phyloP scores from a whole-genome alignment of 2,329 filamentous ascomycete species.

The Aspergillus sp. region DNA sequence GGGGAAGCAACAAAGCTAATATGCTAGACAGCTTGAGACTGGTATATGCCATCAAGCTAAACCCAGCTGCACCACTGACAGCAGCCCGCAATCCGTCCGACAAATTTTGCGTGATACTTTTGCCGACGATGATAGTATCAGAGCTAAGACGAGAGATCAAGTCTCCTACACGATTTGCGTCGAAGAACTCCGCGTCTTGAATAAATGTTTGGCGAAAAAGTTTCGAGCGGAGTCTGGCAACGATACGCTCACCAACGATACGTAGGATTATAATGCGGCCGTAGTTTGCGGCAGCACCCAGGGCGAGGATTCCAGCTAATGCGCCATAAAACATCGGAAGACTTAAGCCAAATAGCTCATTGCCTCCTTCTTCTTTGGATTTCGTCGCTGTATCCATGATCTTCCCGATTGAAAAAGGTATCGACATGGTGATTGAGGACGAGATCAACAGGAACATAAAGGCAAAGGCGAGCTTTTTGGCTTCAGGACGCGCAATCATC shows the following conservation, averaged over 20 bases:
- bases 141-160: constrained; percentile 91
- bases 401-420: constrained; percentile 92
- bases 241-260: constrained; percentile 90
- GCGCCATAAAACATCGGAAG: constrained; percentile 81
- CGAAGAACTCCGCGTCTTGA: constrained; percentile 98
- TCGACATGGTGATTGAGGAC: constrained; percentile 87
- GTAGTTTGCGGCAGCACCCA: constrained; percentile 87
- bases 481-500: constrained; percentile 79
- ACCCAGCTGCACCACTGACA: constrained; percentile 82
- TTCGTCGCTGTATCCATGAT: constrained; percentile 88
- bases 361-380: constrained; percentile 53
- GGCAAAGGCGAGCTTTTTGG: constrained; percentile 66
- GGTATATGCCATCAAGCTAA: constrained; percentile 91
- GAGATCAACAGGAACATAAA: constrained; percentile 82
- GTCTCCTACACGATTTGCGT: constrained; percentile 93
- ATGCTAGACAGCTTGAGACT: constrained; percentile 84
- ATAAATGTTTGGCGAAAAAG: constrained; percentile 86
- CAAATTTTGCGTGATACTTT: constrained; percentile 95
- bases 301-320: constrained; percentile 64
- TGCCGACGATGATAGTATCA: constrained; percentile 95
- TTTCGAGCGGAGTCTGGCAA: constrained; percentile 77
- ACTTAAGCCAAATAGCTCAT: constrained; percentile 71
- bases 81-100: constrained; percentile 89
- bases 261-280: constrained; percentile 85
- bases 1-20: constrained; percentile 77